These are phyloP conservation scores for Pseudoscleropodium purum DNA, from an alignment of 225 moss, liverwort and hornwort genomes.

Conservation along the genomic window DNA sequence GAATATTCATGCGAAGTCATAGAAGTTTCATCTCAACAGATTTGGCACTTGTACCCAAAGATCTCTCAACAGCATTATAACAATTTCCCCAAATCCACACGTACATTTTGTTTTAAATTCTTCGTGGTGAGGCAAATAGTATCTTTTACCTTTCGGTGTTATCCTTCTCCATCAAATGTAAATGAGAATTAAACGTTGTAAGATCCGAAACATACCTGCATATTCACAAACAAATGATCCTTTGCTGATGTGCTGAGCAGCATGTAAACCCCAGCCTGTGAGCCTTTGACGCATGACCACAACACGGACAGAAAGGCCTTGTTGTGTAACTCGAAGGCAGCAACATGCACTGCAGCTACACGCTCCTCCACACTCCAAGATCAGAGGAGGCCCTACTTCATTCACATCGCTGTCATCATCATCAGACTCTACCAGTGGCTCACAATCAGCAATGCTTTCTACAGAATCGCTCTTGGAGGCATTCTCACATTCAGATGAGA, in stretches of 20 bases:
- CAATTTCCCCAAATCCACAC: neutral
- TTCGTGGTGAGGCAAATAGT: neutral
- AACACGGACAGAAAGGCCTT: slow-evolving; percentile 54
- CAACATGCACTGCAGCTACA: slow-evolving; percentile 57
- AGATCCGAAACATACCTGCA: neutral
- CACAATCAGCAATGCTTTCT: neutral
- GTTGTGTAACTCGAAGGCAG: slow-evolving; percentile 62
- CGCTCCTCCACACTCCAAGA: slow-evolving; percentile 78
- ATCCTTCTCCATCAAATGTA: neutral
- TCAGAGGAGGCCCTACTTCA: slow-evolving; percentile 37
- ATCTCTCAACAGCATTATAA: neutral
- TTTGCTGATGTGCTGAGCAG: slow-evolving; percentile 47
- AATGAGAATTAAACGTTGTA: neutral
- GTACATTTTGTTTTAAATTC: neutral
- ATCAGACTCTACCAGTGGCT: neutral
- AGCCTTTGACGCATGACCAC: slow-evolving; percentile 48
- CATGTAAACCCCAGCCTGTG: slow-evolving; percentile 74
- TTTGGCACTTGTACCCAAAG: neutral
- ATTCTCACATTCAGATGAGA: neutral
- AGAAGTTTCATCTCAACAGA: neutral
- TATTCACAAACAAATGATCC: slow-evolving; percentile 90
- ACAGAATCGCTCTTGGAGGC: neutral
- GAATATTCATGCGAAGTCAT: neutral
- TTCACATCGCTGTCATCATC: slow-evolving; percentile 3
- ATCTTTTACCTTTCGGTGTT: neutral